Conservation (phyloP, 2,329 filamentous ascomycete species). For the Penicillium sp. region DNA sequence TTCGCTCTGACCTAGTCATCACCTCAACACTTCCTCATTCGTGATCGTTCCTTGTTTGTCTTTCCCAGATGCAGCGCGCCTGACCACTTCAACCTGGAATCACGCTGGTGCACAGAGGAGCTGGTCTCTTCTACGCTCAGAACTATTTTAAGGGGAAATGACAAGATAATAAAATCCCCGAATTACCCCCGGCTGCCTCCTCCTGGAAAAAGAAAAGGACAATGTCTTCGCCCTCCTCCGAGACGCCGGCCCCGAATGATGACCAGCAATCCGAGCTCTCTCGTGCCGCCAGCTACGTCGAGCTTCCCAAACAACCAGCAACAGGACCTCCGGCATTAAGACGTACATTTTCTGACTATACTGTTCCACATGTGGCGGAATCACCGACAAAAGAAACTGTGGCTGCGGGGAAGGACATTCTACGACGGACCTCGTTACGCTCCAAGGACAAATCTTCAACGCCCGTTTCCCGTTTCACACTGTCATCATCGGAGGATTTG, state of each 20-base stretch:
- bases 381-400: conserved; percentile 39
- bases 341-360: conserved; percentile 50
- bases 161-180: conserved; percentile 22
- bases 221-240: conserved; percentile 34
- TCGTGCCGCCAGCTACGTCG: conserved; percentile 57
- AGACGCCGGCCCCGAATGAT: conserved; percentile 21
- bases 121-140: conserved; percentile 39
- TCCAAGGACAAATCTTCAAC: conserved; percentile 33
- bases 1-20: not conserved
- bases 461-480: conserved; percentile 36
- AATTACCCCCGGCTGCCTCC: conserved; percentile 17
- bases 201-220: conserved; percentile 17
- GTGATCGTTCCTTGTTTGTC: conserved; percentile 10
- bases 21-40: not conserved
- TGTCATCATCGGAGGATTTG: conserved; percentile 37
- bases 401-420: conserved; percentile 40
- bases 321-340: conserved; percentile 40
- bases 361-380: conserved; percentile 41
- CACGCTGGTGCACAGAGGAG: conserved; percentile 37
- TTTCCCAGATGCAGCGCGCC: conserved; percentile 20
- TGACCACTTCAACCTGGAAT: conserved; percentile 20
- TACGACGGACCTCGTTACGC: conserved; percentile 41
- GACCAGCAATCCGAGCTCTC: conserved; percentile 39
- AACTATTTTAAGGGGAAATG: conserved; percentile 30
- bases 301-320: conserved; percentile 45